phyloP scores from a whole-genome alignment of 2,329 filamentous ascomycete genomes.

The Ophiocordyceps camponoti-leonardi region DNA sequence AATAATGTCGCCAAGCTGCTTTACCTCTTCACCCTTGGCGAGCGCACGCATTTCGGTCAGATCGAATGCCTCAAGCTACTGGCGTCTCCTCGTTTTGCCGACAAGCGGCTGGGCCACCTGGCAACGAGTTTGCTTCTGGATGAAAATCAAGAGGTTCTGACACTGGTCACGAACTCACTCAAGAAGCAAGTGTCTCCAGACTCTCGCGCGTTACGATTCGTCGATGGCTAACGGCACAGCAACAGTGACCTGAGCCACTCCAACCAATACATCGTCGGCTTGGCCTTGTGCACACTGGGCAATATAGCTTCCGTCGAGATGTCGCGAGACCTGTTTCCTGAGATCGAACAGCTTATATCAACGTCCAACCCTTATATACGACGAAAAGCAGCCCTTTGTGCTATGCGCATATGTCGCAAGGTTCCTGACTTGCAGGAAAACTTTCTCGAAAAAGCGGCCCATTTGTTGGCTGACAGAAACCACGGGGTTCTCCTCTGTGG shows the following conservation, averaged over 20 bases:
- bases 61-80: constrained; percentile 98
- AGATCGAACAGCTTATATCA: constrained; percentile 81
- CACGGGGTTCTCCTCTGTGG: constrained; percentile 91
- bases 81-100: constrained; percentile 90
- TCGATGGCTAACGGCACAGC: constrained; percentile 5
- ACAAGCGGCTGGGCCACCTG: constrained; percentile 89
- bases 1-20: constrained; percentile 98
- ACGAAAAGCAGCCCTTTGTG: constrained; percentile 92
- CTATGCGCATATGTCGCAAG: constrained; percentile 97
- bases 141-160: constrained; percentile 96
- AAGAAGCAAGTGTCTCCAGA: constrained; percentile 54
- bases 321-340: constrained; percentile 90
- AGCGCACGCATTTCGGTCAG: constrained; percentile 96
- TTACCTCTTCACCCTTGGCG: constrained; percentile 93
- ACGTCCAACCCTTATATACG: constrained; percentile 97
- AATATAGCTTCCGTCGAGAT: constrained; percentile 98
- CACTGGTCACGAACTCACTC: constrained; percentile 89
- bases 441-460: constrained; percentile 84
- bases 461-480: constrained; percentile 79
- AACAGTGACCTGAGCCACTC: constrained; percentile 82
- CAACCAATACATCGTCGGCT: constrained; percentile 95
- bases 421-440: constrained; percentile 95
- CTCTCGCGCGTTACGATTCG: neutral
- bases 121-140: constrained; percentile 92
- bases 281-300: constrained; percentile 87